Conservation (phyloP, 768 basidiomycete genomes). For the Hemileccinum impolitum region DNA sequence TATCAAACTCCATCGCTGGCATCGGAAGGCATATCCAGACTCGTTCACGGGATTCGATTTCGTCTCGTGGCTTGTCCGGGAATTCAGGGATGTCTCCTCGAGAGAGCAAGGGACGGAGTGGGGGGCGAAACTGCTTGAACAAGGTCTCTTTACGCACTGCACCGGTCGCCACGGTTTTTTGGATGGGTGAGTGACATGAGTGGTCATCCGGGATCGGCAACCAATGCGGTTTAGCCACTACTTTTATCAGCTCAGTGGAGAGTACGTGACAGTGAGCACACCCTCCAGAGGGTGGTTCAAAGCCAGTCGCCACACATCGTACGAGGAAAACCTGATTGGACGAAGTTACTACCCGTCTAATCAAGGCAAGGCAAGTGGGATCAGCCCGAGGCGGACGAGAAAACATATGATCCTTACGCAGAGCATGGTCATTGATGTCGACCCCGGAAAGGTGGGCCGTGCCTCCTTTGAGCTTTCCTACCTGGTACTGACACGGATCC, state of each 20-base stretch:
- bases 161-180: slow-evolving; percentile 76
- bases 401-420: slow-evolving; percentile 77
- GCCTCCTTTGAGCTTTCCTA: background rate
- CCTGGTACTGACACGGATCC: slow-evolving; percentile 7
- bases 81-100: slow-evolving; percentile 85
- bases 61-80: slow-evolving; percentile 88
- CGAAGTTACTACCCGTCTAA: slow-evolving; percentile 37
- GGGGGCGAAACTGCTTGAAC: slow-evolving; percentile 72
- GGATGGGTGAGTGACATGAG: slow-evolving; percentile 73
- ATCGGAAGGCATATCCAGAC: slow-evolving; percentile 66
- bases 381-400: slow-evolving; percentile 45
- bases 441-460: slow-evolving; percentile 61
- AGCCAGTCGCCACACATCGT: slow-evolving; percentile 37
- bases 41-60: slow-evolving; percentile 89
- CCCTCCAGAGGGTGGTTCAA: slow-evolving; percentile 69
- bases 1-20: slow-evolving; percentile 86
- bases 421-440: slow-evolving; percentile 88
- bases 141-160: slow-evolving; percentile 85
- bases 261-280: slow-evolving; percentile 68
- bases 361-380: slow-evolving; percentile 33
- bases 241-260: slow-evolving; percentile 79
- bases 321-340: slow-evolving; percentile 39
- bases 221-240: slow-evolving; percentile 58
- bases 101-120: slow-evolving; percentile 76
- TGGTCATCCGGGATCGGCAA: too few relatives aligned